These are phyloP conservation scores for Diutina rugosa DNA, from an alignment of 1,139 yeast species.

Conservation along the genomic window DNA sequence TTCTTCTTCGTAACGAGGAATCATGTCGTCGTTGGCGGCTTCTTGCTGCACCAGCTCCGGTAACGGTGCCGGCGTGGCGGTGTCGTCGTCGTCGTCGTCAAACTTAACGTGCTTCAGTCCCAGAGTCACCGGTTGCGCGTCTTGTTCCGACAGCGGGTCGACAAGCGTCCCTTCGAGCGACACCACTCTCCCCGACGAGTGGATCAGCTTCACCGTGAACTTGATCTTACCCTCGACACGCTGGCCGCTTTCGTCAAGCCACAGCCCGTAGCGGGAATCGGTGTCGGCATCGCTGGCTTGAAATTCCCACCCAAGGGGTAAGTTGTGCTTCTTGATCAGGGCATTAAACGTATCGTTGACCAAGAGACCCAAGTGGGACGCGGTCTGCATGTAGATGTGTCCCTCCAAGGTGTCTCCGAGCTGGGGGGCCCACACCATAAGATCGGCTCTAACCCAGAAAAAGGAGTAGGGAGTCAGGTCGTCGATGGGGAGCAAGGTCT, in stretches of 20 bases:
- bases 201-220: conserved; percentile 61
- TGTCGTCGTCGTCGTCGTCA: conserved; percentile 16
- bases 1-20: not conserved
- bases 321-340: conserved; percentile 69
- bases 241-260: conserved; percentile 67
- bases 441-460: conserved; percentile 76
- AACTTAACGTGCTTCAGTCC: conserved; percentile 28
- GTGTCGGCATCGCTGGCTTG: conserved; percentile 68
- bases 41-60: not conserved
- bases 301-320: conserved; percentile 77
- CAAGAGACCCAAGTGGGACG: conserved; percentile 85
- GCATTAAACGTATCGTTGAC: conserved; percentile 93
- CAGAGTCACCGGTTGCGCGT: conserved; percentile 36
- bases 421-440: conserved; percentile 81
- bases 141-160: conserved; percentile 45
- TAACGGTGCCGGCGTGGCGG: conserved; percentile 3
- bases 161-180: conserved; percentile 78
- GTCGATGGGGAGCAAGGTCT: conserved; percentile 12
- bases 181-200: conserved; percentile 69
- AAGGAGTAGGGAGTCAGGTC: conserved; percentile 83
- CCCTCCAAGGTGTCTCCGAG: conserved; percentile 82
- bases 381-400: conserved; percentile 80
- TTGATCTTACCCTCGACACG: conserved; percentile 71
- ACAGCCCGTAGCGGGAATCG: conserved; percentile 56
- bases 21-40: not conserved